Evolutionary conservation across 1,284 basidiomycete species (phyloP), one percentile per base, ranked within the genome.

Genomic region (Tetrapyrgos nigripes): DNA sequence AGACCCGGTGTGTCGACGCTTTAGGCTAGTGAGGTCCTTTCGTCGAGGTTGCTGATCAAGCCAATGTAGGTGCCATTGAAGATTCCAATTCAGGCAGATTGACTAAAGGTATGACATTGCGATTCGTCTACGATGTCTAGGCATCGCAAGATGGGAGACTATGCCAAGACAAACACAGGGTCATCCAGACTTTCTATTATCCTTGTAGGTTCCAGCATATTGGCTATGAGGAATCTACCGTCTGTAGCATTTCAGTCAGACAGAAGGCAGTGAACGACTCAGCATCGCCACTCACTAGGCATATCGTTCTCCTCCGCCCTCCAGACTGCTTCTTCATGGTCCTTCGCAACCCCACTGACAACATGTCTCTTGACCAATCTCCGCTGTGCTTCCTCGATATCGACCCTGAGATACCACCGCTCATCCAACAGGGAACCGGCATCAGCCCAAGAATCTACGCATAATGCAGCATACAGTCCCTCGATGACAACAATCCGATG

Each of bases 401-500:
- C 84, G 6, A 92, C 77, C 11, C 89, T 78, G 23, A 97, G 76
- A 74, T 89, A 90, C 82, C 94, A 91, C 14, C 92, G 80, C 68
- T 93, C 87, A 68, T 98, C 92, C 59, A 96, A 80, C 62, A 85
- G 68, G 24, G 76, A 72, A 0, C 88, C 86, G 1, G 88, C 91
- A 17, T 83, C 80, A 1, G 70, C 70, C 96, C 96, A 98, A 0
- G 90, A 89, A 0, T 83, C 77, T 19, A 86, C 76, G 33, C 87
- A 81, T 21, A 95, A 81, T 60, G 93, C 85, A 4, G 87, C 84
- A 72, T 97, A 96, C 9, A 97, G 76, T 0, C 95, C 94, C 73
- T 97, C 93, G 59, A 96, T 83, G 58, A 96, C 72, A 54, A 97
- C 82, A 53, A 97, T 82, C 3, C 89, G 84, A 66, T 96, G 88